These are phyloP conservation scores for Penicillium herquei DNA, from an alignment of 495 filamentous ascomycete species.

Conservation along the genomic window DNA sequence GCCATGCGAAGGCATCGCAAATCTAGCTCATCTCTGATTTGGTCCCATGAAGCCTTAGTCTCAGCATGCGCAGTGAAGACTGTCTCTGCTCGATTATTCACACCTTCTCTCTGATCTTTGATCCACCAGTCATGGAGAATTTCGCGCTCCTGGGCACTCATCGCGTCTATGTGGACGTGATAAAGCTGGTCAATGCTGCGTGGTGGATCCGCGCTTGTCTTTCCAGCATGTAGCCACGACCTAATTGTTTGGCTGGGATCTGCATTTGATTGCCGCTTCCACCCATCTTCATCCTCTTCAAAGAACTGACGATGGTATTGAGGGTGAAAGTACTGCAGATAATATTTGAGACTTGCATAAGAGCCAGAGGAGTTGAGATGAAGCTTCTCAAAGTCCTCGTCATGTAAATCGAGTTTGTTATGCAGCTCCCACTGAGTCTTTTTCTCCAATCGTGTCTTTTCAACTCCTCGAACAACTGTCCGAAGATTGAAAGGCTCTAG, in stretches of 20 bases:
- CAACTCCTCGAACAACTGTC: slow-evolving; percentile 4
- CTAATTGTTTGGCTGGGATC: background rate
- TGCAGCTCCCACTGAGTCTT: background rate
- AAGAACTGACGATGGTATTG: background rate
- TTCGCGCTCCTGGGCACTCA: background rate
- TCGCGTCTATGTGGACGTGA: background rate
- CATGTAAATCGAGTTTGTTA: background rate
- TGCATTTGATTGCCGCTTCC: background rate
- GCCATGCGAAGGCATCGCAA: slow-evolving; percentile 7
- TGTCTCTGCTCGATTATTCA: background rate
- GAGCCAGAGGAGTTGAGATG: background rate
- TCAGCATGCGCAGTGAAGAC: slow-evolving; percentile 1
- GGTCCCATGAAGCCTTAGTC: background rate
- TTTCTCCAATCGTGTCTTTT: slow-evolving; percentile 16
- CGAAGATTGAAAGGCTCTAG: slow-evolving; percentile 13
- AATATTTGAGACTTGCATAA: slow-evolving; percentile 2
- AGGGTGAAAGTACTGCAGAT: background rate
- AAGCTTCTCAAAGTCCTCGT: background rate
- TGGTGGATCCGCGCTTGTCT: background rate
- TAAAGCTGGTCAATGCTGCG: background rate
- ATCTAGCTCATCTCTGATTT: slow-evolving; percentile 2
- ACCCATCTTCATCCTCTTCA: background rate
- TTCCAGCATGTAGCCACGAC: background rate
- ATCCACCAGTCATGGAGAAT: background rate
- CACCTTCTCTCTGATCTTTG: background rate